Conservation (phyloP, 1,139 yeast species). For the Saccharomyces uvarum region DNA sequence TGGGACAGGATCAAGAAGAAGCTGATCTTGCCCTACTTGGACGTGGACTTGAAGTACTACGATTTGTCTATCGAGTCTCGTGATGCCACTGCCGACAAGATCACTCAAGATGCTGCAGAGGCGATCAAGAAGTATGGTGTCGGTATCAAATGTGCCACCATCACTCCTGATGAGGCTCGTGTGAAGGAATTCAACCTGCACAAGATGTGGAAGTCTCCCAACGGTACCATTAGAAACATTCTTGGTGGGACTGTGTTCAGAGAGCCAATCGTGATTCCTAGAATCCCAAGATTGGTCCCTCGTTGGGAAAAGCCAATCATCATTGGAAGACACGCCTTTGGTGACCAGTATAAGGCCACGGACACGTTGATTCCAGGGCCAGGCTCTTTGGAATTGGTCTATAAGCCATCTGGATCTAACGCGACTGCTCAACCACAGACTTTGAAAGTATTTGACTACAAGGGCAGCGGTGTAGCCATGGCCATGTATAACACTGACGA, state of each 20-base stretch:
- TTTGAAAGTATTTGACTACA: slow-evolving; percentile 51
- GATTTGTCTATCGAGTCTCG: slow-evolving; percentile 66
- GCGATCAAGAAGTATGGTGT: slow-evolving; percentile 73
- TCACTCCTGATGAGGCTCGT: slow-evolving; percentile 78
- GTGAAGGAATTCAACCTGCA: slow-evolving; percentile 67
- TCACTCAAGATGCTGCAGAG: slow-evolving; percentile 67
- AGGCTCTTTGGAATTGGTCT: slow-evolving; percentile 60
- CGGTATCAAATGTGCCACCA: slow-evolving; percentile 80
- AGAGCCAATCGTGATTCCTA: slow-evolving; percentile 72
- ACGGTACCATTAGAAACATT: slow-evolving; percentile 76
- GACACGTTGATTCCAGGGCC: slow-evolving; percentile 62
- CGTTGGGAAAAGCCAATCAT: slow-evolving; percentile 78
- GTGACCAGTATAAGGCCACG: slow-evolving; percentile 79
- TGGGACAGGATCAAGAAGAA: slow-evolving; percentile 70
- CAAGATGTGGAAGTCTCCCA: slow-evolving; percentile 82
- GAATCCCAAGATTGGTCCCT: slow-evolving; percentile 68
- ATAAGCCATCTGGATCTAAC: slow-evolving; percentile 43
- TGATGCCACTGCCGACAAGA: slow-evolving; percentile 64
- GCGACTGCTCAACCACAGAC: slow-evolving; percentile 36
- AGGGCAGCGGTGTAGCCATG: slow-evolving; percentile 61
- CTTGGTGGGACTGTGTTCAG: slow-evolving; percentile 79
- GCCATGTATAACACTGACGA: slow-evolving; percentile 82
- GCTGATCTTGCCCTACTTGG: slow-evolving; percentile 61
- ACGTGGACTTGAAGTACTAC: slow-evolving; percentile 66
- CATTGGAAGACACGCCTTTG: slow-evolving; percentile 81